A percentile compares a stretch with the other conserved stretches of the same genome.
phyloP scores from a whole-genome alignment of 225 moss, liverwort and hornwort genomes.

The Asterella californica region DNA sequence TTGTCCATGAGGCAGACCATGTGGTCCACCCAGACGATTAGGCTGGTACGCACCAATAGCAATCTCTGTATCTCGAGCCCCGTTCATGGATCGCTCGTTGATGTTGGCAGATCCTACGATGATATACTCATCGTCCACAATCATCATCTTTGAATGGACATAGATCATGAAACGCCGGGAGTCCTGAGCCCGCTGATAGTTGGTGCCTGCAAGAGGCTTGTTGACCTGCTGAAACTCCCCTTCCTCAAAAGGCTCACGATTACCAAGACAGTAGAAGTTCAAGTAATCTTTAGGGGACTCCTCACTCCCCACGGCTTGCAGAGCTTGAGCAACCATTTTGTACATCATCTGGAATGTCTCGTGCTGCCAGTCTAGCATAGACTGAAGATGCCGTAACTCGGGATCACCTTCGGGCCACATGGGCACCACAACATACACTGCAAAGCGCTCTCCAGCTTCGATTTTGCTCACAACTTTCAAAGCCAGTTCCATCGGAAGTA shows the following conservation, averaged over 20 bases:
- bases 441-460: constrained; percentile 62
- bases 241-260: constrained; percentile 49
- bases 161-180: constrained; percentile 69
- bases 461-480: constrained; percentile 64
- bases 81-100: constrained; percentile 67
- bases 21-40: constrained; percentile 37
- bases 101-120: constrained; percentile 67
- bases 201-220: constrained; percentile 36
- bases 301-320: constrained; percentile 44
- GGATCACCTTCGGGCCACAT: constrained; percentile 94
- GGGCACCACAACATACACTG: constrained; percentile 63
- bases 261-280: constrained; percentile 76
- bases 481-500: constrained; percentile 64
- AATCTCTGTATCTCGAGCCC: constrained; percentile 61
- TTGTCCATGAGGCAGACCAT: constrained; percentile 45
- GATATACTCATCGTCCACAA: constrained; percentile 35
- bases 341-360: constrained; percentile 90
- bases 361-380: constrained; percentile 67
- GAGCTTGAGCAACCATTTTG: constrained; percentile 55
- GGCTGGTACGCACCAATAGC: constrained; percentile 71
- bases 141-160: constrained; percentile 37
- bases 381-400: constrained; percentile 67
- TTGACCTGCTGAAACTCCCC: constrained; percentile 48
- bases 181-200: constrained; percentile 55
- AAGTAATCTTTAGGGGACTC: constrained; percentile 71